Evolutionary conservation across 2,329 filamentous ascomycete species (phyloP).

Genomic region (Colletotrichum liaoningense): DNA sequence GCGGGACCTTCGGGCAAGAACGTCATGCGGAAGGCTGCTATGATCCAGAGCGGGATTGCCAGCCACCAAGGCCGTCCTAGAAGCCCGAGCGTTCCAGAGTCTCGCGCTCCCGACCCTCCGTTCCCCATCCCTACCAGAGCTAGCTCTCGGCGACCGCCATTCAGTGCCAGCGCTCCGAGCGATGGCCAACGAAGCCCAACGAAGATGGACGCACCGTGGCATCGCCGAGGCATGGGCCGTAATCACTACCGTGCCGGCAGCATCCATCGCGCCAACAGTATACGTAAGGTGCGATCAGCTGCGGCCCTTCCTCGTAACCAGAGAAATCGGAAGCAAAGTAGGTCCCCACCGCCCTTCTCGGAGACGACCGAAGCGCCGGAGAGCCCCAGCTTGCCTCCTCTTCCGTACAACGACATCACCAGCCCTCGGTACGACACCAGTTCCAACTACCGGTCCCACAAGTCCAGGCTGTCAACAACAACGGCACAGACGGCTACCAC

Average conservation of each 20-base stretch:
- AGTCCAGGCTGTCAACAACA: slow-evolving; percentile 70
- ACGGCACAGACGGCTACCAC: slow-evolving; percentile 61
- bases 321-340: slow-evolving; percentile 61
- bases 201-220: slow-evolving; percentile 65
- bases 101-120: slow-evolving; percentile 71
- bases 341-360: slow-evolving; percentile 75
- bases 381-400: slow-evolving; percentile 77
- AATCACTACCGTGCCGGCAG: slow-evolving; percentile 60
- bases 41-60: slow-evolving; percentile 83
- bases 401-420: slow-evolving; percentile 79
- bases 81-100: slow-evolving; percentile 73
- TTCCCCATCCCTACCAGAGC: slow-evolving; percentile 92
- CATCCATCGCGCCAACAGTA: slow-evolving; percentile 69
- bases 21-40: slow-evolving; percentile 80
- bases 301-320: slow-evolving; percentile 73
- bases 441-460: slow-evolving; percentile 58
- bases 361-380: slow-evolving; percentile 75
- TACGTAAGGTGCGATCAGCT: slow-evolving; percentile 88
- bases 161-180: slow-evolving; percentile 72
- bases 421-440: slow-evolving; percentile 58
- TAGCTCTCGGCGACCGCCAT: slow-evolving; percentile 81
- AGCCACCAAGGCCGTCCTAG: slow-evolving; percentile 73
- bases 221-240: slow-evolving; percentile 61
- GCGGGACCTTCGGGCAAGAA: slow-evolving; percentile 58
- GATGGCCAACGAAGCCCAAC: slow-evolving; percentile 86